Percentiles rank a stretch among this genome's conserved stretches.
Evolutionary conservation across 192 early-diverging fungal genomes (phyloP).

Genomic region (Coemansia sp.): DNA sequence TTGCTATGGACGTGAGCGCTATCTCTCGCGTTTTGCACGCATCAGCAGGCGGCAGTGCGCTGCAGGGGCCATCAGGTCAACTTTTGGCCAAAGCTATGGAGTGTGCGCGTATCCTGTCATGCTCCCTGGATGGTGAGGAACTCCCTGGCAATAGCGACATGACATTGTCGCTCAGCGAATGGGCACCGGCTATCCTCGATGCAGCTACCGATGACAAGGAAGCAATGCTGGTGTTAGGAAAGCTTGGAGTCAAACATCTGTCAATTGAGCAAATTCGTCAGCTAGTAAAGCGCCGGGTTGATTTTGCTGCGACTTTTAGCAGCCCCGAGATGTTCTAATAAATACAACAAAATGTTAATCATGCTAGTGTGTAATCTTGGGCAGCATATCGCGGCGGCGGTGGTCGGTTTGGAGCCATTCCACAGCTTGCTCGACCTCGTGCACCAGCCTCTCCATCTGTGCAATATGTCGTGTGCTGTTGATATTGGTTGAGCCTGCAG

Average conservation of each 20-base stretch:
- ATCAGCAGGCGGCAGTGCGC: conserved; percentile 2
- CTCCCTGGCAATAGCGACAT: conserved; percentile 9
- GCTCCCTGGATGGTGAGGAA: conserved; percentile 12
- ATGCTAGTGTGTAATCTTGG: conserved; percentile 1
- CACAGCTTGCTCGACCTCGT: conserved; percentile 31
- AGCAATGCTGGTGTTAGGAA: conserved; percentile 23
- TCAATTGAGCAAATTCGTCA: conserved; percentile 28
- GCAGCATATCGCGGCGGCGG: not conserved
- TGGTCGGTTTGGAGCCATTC: conserved; percentile 5
- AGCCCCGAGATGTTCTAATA: not conserved
- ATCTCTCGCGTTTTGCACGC: conserved; percentile 19
- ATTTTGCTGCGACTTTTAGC: conserved; percentile 18
- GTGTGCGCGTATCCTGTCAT: conserved; percentile 25
- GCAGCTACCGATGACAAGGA: conserved; percentile 19
- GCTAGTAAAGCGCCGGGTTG: conserved; percentile 29
- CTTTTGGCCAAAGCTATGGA: conserved; percentile 21
- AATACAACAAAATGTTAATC: not conserved
- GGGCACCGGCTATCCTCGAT: conserved; percentile 24
- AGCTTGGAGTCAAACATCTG: conserved; percentile 34
- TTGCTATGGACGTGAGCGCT: conserved; percentile 30
- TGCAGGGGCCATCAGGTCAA: conserved; percentile 1
- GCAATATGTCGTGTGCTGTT: conserved; percentile 21
- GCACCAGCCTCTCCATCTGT: conserved; percentile 41
- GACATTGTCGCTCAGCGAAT: conserved; percentile 30
- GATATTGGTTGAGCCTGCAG: not conserved